Conservation (phyloP, 371 early-diverging fungal genomes). For the Syncephalis fuscata region DNA sequence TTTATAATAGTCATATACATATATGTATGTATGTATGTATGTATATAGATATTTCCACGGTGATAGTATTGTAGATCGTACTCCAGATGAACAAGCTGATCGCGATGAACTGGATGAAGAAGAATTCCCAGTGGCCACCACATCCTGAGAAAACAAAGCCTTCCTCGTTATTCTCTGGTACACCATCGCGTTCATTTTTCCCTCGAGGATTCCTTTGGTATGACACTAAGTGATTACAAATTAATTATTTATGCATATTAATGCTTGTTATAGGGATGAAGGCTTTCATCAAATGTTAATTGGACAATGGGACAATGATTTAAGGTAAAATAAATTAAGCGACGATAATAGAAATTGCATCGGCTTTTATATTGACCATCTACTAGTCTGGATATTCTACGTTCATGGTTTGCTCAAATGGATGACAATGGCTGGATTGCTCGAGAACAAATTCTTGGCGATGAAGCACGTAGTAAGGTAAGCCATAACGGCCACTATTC, state of each 20-base stretch:
- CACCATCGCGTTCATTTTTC: slow-evolving; percentile 87
- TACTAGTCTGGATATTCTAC: slow-evolving; percentile 51
- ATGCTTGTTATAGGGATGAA: slow-evolving; percentile 47
- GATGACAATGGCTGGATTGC: slow-evolving; percentile 86
- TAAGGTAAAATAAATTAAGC: slow-evolving; percentile 24
- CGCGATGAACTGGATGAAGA: slow-evolving; percentile 16
- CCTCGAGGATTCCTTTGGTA: slow-evolving; percentile 92
- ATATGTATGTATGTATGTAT: not conserved
- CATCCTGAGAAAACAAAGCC: slow-evolving; percentile 30
- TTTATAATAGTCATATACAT: not conserved
- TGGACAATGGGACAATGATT: slow-evolving; percentile 75
- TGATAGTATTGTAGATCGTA: slow-evolving; percentile 26
- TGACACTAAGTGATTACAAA: not conserved
- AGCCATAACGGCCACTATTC: not conserved
- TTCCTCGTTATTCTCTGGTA: slow-evolving; percentile 56
- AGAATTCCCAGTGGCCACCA: slow-evolving; percentile 22
- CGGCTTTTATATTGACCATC: slow-evolving; percentile 1
- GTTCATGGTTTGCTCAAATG: slow-evolving; percentile 64
- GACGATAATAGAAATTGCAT: too few species aligned
- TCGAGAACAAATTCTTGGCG: slow-evolving; percentile 87
- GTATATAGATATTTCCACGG: slow-evolving; percentile 31
- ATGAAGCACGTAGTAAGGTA: slow-evolving; percentile 79
- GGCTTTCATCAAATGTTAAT: slow-evolving; percentile 85
- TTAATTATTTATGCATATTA: not conserved
- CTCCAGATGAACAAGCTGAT: slow-evolving; percentile 19